Conservation (phyloP, 306 rosid species). For the Castanospermum australe region DNA sequence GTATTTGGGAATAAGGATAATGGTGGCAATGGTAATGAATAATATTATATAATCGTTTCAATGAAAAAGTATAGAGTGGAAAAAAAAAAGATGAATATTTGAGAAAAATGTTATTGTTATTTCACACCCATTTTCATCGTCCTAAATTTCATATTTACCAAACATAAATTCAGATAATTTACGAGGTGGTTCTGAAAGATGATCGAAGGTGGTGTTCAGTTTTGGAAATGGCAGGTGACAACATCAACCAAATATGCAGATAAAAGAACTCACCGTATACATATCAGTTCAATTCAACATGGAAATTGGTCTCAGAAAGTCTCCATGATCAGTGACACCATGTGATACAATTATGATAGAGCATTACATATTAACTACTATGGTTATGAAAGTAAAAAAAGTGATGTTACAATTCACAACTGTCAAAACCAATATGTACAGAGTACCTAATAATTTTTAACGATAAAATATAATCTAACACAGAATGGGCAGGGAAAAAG, state of each 20-base stretch:
- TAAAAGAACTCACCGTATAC: background rate
- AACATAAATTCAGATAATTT: background rate
- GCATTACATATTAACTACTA: no score
- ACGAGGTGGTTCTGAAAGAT: background rate
- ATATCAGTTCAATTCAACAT: background rate
- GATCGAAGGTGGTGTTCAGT: background rate
- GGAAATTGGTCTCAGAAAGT: background rate
- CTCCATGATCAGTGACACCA: conserved; percentile 1
- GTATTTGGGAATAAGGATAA: background rate
- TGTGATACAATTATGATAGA: no score
- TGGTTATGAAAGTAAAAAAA: background rate
- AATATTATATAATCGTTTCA: background rate
- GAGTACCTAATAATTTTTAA: background rate
- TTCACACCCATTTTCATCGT: background rate
- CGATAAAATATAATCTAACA: background rate
- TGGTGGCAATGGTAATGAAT: background rate
- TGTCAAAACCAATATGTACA: background rate
- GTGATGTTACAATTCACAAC: background rate
- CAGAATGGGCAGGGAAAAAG: background rate
- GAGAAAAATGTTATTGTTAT: background rate
- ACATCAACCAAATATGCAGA: background rate
- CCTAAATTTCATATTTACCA: background rate
- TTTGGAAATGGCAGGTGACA: background rate
- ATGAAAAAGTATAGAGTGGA: background rate
- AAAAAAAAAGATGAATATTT: background rate